A percentile compares a stretch with the other conserved stretches of the same genome.
These are phyloP conservation scores for Colletotrichum sp. DNA, from an alignment of 2,329 filamentous ascomycete genomes.

Conservation along the genomic window DNA sequence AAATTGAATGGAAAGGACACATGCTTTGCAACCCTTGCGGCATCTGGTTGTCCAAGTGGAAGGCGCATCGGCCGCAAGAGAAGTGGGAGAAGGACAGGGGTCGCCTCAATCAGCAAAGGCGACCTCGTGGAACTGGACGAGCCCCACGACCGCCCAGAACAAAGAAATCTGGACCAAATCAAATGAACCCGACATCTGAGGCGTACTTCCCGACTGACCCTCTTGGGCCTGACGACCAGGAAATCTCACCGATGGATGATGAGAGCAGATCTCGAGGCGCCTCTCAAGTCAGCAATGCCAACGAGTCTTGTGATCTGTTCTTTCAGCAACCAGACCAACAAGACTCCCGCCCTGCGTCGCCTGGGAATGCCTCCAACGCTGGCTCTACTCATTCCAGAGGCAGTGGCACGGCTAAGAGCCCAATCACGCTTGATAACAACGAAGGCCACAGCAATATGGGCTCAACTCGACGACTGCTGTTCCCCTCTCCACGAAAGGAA, in stretches of 20 bases:
- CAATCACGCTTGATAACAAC: conserved; percentile 57
- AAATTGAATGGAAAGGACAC: conserved; percentile 71
- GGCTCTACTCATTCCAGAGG: conserved; percentile 60
- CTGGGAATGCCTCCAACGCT: conserved; percentile 32
- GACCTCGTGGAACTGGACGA: conserved; percentile 50
- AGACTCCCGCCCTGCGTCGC: conserved; percentile 6
- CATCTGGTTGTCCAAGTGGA: conserved; percentile 91
- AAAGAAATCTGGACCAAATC: conserved; percentile 54
- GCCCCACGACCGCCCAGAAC: conserved; percentile 39
- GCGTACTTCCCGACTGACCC: conserved; percentile 60
- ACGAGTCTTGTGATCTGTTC: conserved; percentile 1
- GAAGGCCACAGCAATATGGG: conserved; percentile 55
- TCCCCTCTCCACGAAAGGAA: conserved; percentile 76
- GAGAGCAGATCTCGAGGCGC: conserved; percentile 17
- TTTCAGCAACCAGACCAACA: conserved; percentile 1
- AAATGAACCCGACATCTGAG: conserved; percentile 56
- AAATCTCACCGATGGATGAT: conserved; percentile 6
- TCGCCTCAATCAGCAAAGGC: conserved; percentile 55
- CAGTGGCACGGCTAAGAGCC: conserved; percentile 61
- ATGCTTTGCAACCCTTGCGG: conserved; percentile 95
- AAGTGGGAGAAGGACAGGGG: conserved; percentile 76
- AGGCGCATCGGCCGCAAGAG: conserved; percentile 80
- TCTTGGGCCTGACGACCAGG: conserved; percentile 39
- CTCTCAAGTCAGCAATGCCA: conserved; percentile 15
- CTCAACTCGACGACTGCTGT: conserved; percentile 72